Percentiles rank a stretch among this genome's conserved stretches.
These are phyloP conservation scores for Simplicillium sp. DNA, from an alignment of 2,329 filamentous ascomycete genomes.

Conservation along the genomic window DNA sequence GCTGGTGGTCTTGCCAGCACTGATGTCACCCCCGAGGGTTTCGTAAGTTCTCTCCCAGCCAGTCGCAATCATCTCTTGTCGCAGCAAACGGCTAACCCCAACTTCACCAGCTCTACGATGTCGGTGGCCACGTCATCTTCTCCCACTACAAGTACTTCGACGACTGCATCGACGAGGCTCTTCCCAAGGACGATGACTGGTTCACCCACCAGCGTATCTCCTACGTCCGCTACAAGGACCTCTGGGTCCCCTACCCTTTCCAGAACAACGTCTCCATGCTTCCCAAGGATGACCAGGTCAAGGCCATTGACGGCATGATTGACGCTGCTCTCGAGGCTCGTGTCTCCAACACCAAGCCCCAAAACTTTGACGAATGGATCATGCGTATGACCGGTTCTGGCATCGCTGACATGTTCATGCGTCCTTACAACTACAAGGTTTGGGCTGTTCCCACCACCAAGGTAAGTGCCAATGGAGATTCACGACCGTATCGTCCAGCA, in stretches of 20 bases:
- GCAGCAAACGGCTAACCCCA: background rate
- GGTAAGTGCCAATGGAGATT: constrained; percentile 36
- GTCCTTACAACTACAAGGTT: constrained; percentile 95
- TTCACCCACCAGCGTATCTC: constrained; percentile 89
- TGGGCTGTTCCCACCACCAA: constrained; percentile 92
- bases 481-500: background rate
- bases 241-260: constrained; percentile 93
- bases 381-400: constrained; percentile 74
- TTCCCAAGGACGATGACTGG: constrained; percentile 82
- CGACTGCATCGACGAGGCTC: constrained; percentile 83
- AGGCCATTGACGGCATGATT: constrained; percentile 81
- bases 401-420: constrained; percentile 85
- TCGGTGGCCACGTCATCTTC: constrained; percentile 90
- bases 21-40: constrained; percentile 82
- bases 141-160: constrained; percentile 98
- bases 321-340: constrained; percentile 75
- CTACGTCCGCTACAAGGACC: constrained; percentile 80
- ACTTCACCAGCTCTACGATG: constrained; percentile 68
- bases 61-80: background rate
- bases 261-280: constrained; percentile 96
- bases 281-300: constrained; percentile 84
- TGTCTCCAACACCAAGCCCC: constrained; percentile 71
- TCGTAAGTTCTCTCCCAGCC: constrained; percentile 54
- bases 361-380: constrained; percentile 92
- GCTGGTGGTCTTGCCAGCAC: constrained; percentile 87